Percentiles rank a stretch among this genome's conserved stretches.
Evolutionary conservation across 2,329 filamentous ascomycete species (phyloP).

Genomic region (Aspergillus sp.): DNA sequence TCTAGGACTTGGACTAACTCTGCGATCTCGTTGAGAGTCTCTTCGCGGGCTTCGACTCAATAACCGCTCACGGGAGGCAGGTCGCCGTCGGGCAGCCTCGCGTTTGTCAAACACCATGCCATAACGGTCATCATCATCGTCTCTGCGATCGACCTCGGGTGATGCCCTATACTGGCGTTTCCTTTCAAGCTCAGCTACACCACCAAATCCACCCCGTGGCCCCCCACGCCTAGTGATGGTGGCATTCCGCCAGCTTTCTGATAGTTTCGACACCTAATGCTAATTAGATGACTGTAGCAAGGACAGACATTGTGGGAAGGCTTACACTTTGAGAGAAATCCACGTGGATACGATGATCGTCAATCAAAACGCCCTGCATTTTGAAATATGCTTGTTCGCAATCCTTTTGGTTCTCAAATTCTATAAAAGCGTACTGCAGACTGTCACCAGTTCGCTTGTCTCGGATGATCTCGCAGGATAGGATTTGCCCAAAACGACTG

Average conservation of each 20-base stretch:
- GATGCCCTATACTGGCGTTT: constrained; percentile 80
- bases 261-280: constrained; percentile 62
- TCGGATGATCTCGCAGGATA: constrained; percentile 92
- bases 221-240: constrained; percentile 72
- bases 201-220: constrained; percentile 75
- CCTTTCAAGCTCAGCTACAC: constrained; percentile 80
- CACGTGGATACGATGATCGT: constrained; percentile 95
- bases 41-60: constrained; percentile 43
- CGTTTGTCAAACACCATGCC: constrained; percentile 71
- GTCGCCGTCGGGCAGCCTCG: constrained; percentile 13
- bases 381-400: constrained; percentile 97
- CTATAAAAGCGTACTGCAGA: constrained; percentile 94
- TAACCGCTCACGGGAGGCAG: constrained; percentile 18
- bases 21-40: constrained; percentile 23
- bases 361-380: constrained; percentile 95
- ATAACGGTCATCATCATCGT: constrained; percentile 52
- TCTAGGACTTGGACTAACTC: constrained; percentile 22
- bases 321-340: constrained; percentile 95
- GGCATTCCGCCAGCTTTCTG: constrained; percentile 78
- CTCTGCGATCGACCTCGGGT: constrained; percentile 41
- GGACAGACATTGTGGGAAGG: constrained; percentile 1
- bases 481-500: constrained; percentile 87
- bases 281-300: constrained; percentile 12
- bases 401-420: constrained; percentile 85
- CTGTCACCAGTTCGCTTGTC: constrained; percentile 92